Conservation (phyloP, 768 basidiomycete species). For the Xerocomus brunneocitrinus region DNA sequence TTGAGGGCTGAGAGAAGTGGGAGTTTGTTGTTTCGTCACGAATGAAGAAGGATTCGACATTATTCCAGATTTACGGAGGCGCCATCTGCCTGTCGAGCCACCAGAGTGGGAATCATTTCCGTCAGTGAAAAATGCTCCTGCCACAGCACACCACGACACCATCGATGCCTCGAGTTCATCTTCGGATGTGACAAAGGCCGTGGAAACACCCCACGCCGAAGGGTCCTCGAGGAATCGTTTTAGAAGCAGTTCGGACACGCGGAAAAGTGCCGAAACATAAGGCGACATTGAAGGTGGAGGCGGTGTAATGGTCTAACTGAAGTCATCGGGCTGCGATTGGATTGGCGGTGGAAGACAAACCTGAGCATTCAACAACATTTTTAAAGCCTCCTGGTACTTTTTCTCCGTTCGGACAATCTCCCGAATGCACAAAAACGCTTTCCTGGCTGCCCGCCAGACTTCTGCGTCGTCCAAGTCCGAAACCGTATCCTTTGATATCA, state of each 20-base stretch:
- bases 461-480: constrained; percentile 22
- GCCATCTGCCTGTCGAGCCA: constrained; percentile 19
- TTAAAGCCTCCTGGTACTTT: constrained; percentile 38
- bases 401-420: constrained; percentile 46
- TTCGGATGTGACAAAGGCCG: constrained; percentile 52
- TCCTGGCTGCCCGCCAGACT: constrained; percentile 36
- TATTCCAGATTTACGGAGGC: constrained; percentile 17
- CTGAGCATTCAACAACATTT: constrained; percentile 34
- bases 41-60: constrained; percentile 3
- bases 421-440: constrained; percentile 41
- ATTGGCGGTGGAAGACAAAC: constrained; percentile 18
- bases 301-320: constrained; percentile 33
- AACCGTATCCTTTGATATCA: constrained; percentile 1
- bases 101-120: constrained; percentile 8
- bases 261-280: constrained; percentile 48
- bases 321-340: background rate
- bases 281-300: constrained; percentile 50
- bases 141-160: constrained; percentile 44
- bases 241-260: constrained; percentile 48
- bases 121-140: constrained; percentile 36
- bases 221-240: constrained; percentile 54
- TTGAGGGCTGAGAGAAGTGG: constrained; percentile 8
- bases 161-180: constrained; percentile 52
- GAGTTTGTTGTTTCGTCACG: constrained; percentile 3
- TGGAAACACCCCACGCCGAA: constrained; percentile 59